A percentile compares a stretch with the other conserved stretches of the same genome.
Conservation (phyloP, 768 basidiomycete species). For the Cubamyces sp. region DNA sequence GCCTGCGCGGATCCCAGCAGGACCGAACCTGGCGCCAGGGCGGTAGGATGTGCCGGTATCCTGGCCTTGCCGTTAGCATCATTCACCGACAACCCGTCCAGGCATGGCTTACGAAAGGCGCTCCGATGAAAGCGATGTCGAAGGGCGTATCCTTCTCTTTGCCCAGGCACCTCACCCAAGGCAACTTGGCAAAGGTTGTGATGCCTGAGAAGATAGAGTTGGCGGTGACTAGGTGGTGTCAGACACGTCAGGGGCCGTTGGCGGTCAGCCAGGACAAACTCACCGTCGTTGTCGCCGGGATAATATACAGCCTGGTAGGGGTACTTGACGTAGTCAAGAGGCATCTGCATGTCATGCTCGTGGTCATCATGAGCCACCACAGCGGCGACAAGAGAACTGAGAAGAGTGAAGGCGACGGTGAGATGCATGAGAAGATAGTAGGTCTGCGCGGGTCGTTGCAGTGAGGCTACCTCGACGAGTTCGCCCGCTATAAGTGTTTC, state of each 20-base stretch:
- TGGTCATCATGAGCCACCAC: constrained; percentile 41
- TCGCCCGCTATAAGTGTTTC: neutral
- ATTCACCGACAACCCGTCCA: neutral
- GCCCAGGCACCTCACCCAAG: constrained; percentile 79
- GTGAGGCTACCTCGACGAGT: neutral
- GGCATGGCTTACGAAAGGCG: constrained; percentile 61
- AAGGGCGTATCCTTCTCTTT: constrained; percentile 58
- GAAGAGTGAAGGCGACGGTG: constrained; percentile 18
- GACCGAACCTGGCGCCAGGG: constrained; percentile 85
- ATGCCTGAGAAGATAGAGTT: constrained; percentile 85
- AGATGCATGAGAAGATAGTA: constrained; percentile 24
- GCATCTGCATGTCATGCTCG: constrained; percentile 57
- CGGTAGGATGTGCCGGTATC: constrained; percentile 79
- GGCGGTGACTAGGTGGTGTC: constrained; percentile 58
- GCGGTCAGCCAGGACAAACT: neutral
- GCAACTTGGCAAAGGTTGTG: constrained; percentile 85
- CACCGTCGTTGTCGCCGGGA: constrained; percentile 62
- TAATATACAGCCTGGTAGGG: constrained; percentile 61
- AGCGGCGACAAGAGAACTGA: constrained; percentile 35
- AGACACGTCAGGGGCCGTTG: neutral
- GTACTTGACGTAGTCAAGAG: constrained; percentile 67
- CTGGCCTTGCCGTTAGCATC: constrained; percentile 35
- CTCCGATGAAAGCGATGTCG: constrained; percentile 85
- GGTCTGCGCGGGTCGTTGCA: neutral
- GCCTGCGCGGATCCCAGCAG: constrained; percentile 80